Conservation (phyloP, 306 rosid species). For the Geum urbanum region DNA sequence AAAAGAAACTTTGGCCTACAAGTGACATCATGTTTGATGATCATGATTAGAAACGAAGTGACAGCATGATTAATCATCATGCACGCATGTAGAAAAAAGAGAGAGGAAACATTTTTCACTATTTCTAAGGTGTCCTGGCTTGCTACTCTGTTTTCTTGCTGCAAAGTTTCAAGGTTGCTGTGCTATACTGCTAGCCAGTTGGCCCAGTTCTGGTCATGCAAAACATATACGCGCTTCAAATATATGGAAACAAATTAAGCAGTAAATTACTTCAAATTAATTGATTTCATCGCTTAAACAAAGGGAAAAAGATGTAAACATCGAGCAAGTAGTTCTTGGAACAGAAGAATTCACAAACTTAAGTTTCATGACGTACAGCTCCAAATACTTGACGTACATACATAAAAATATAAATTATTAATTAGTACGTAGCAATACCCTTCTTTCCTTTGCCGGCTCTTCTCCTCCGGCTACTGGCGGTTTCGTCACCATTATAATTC, state of each 20-base stretch:
- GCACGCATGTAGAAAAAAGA: slow-evolving; percentile 11
- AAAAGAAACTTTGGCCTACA: slow-evolving; percentile 34
- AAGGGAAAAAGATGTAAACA: not conserved
- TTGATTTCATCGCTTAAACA: not conserved
- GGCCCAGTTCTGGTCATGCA: no score
- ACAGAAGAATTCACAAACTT: not conserved
- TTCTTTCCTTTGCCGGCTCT: slow-evolving; percentile 52
- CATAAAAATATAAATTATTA: no score
- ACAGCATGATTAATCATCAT: slow-evolving; percentile 38
- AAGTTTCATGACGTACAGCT: not conserved
- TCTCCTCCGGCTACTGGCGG: slow-evolving; percentile 38
- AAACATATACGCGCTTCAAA: no score
- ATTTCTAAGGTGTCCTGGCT: slow-evolving; percentile 28
- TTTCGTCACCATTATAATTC: slow-evolving; percentile 30
- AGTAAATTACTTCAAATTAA: not conserved
- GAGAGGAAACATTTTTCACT: not conserved
- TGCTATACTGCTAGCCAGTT: not conserved
- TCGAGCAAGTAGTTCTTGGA: not conserved
- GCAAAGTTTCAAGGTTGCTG: not conserved
- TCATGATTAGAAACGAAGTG: slow-evolving; percentile 26
- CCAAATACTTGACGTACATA: no score
- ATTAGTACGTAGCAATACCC: not conserved
- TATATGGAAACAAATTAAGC: not conserved
- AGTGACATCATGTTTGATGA: slow-evolving; percentile 31
- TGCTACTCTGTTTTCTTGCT: not conserved